Evolutionary conservation across 2,329 filamentous ascomycete species (phyloP).

Genomic region (Fusarium sp.): DNA sequence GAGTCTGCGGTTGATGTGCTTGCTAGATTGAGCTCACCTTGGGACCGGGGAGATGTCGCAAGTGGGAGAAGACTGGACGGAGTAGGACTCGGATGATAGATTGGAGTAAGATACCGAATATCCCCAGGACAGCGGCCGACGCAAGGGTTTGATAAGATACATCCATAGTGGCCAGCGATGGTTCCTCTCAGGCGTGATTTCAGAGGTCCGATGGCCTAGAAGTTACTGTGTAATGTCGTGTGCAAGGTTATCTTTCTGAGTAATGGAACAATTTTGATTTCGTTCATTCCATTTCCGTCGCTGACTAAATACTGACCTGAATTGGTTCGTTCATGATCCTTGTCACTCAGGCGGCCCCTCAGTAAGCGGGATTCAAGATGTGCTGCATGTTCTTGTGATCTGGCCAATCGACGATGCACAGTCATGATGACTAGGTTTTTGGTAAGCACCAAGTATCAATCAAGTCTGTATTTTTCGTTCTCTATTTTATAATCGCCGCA

Average conservation of each 20-base stretch:
- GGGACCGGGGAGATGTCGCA: constrained; percentile 14
- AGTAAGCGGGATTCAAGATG: too few relatives aligned
- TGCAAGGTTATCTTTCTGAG: background rate
- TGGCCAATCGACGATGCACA: too few relatives aligned
- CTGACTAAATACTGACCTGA: background rate
- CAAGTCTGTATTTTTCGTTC: too few relatives aligned
- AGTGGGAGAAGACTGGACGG: background rate
- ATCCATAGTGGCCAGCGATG: background rate
- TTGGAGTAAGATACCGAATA: background rate
- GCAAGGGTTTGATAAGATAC: background rate
- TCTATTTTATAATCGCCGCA: too few relatives aligned
- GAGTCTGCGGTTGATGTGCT: accelerated
- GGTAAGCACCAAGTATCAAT: too few relatives aligned
- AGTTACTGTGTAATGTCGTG: background rate
- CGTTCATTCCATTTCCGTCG: background rate
- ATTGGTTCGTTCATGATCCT: too few relatives aligned
- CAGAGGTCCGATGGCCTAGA: background rate
- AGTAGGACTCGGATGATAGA: background rate
- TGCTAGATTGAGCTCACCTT: background rate
- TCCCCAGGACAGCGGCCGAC: accelerated
- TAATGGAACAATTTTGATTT: background rate
- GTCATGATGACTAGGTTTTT: too few relatives aligned
- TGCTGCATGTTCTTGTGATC: too few relatives aligned
- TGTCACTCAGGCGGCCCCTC: too few relatives aligned
- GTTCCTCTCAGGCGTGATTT: too few relatives aligned